Base-by-base conservation (phyloP, 306 rosid species). In the Vigna nakashimae region DNA sequence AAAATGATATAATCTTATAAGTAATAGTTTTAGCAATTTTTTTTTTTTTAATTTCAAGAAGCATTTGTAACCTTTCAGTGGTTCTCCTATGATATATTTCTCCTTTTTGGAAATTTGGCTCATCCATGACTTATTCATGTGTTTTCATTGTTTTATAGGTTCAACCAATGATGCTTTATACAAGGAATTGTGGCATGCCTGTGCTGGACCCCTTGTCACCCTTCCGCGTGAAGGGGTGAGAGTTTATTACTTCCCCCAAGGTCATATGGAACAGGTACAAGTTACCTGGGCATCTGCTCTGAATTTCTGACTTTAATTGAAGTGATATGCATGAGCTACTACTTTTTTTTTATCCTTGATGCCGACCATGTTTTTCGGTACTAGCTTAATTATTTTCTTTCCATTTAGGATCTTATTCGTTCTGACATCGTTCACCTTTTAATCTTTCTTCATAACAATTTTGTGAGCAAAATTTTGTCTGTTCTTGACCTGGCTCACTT, bases 151-250 rank as follows among this genome's bases (percentile, higher is more conserved):
- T 56, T 79, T 79, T 82, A 30, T 66, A 94, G 98, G 87, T 74
- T 34, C 81, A 26, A 74, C 89, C 59, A 84, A 82, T 63, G 91
- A 90, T 89, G 98, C 90, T 64, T 82, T 94, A 75, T 94, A 84
- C 89, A 94, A 85, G 93, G 97, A 94, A 87, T 77, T 94, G 82
- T 94, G 98, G 98, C 95, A 92, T 88, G 95, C 97, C n/a, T 94
- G 98, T 86, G 98, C 98, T 57, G 98, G 98, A 24, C 98, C 98
- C 67, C 98, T 94, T 73, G 98, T 94, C 79, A 88, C 92, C 80
- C 97, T 94, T 83, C 98, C 98, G 26, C 85, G 88, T 52, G 90
- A 94, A 92, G 90, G 89, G 77, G 95, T 90, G 86, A 91, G 95
- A 75, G 98, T 94, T 46, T 94, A 92, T 82, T 94, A 94, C 86